Conservation (phyloP, 441 rosid species). For the Omphalea diandra region DNA sequence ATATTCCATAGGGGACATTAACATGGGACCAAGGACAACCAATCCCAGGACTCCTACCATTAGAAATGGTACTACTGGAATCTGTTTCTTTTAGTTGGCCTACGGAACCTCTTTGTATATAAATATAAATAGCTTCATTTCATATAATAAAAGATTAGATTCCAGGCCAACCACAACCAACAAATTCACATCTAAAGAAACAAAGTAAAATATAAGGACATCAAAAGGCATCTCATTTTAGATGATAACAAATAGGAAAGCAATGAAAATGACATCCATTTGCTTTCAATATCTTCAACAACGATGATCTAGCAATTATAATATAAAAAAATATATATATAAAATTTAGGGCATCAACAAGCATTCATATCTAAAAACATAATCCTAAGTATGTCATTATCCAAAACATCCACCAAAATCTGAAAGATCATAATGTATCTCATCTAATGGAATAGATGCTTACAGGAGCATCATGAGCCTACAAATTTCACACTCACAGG, state of each 20-base stretch:
- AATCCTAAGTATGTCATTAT: not conserved
- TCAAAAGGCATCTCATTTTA: not conserved
- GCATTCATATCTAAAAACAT: not conserved
- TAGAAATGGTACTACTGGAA: constrained; percentile 41
- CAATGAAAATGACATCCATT: not conserved
- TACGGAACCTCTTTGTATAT: not conserved
- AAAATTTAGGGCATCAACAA: not conserved
- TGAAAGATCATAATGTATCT: not conserved
- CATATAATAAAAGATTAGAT: constrained; percentile 5
- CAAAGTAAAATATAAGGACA: not conserved
- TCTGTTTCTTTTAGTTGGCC: constrained; percentile 30
- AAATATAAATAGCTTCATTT: not conserved
- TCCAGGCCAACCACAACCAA: constrained; percentile 21
- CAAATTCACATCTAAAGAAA: constrained; percentile 7
- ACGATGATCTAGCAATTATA: not conserved
- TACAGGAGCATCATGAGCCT: not conserved
- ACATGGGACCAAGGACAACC: constrained; percentile 31
- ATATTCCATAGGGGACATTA: constrained; percentile 24
- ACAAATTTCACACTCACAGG: constrained; percentile 1
- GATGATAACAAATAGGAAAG: not conserved
- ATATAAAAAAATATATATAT: not conserved
- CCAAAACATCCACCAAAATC: too few species aligned
- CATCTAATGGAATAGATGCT: not conserved
- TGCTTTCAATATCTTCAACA: not conserved
- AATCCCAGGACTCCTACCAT: constrained; percentile 43